phyloP scores from a whole-genome alignment of 2,329 filamentous ascomycete genomes.

The Ophiostoma sp. region DNA sequence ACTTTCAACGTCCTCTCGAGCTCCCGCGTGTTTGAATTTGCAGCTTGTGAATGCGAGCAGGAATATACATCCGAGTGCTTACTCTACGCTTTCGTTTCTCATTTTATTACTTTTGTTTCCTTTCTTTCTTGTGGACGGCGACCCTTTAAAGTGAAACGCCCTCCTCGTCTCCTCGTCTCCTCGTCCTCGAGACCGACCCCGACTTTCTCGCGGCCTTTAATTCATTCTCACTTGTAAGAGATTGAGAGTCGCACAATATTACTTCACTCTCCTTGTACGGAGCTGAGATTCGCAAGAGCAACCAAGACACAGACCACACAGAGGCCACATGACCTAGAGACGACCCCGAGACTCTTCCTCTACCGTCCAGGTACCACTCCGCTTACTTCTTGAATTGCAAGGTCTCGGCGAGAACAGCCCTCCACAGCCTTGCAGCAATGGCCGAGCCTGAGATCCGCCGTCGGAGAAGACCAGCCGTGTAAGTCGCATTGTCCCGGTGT shows the following conservation, averaged over 20 bases:
- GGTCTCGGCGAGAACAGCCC: not conserved
- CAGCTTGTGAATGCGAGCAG: not conserved
- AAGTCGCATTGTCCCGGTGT: not conserved
- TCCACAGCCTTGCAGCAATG: not conserved
- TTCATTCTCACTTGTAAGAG: not conserved
- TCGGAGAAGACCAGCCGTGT: conserved; percentile 3
- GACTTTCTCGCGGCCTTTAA: not conserved
- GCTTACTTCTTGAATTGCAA: too few relatives aligned
- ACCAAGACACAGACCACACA: not conserved
- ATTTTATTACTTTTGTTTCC: not conserved
- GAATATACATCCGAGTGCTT: not conserved
- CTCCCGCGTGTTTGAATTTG: not conserved
- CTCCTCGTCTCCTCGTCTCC: not conserved
- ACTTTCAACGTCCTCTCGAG: not conserved
- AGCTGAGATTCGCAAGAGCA: not conserved
- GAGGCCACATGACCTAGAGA: not conserved
- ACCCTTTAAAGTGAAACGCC: not conserved
- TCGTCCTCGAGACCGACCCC: not conserved
- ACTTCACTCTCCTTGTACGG: too few relatives aligned
- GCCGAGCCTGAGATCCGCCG: not conserved
- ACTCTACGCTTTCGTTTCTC: not conserved
- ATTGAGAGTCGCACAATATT: too few relatives aligned
- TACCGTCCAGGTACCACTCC: too few relatives aligned
- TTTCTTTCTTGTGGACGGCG: not conserved
- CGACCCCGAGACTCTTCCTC: too few relatives aligned